These are phyloP conservation scores for Hypoxylon sp. DNA, from an alignment of 2,329 filamentous ascomycete genomes.

Conservation along the genomic window DNA sequence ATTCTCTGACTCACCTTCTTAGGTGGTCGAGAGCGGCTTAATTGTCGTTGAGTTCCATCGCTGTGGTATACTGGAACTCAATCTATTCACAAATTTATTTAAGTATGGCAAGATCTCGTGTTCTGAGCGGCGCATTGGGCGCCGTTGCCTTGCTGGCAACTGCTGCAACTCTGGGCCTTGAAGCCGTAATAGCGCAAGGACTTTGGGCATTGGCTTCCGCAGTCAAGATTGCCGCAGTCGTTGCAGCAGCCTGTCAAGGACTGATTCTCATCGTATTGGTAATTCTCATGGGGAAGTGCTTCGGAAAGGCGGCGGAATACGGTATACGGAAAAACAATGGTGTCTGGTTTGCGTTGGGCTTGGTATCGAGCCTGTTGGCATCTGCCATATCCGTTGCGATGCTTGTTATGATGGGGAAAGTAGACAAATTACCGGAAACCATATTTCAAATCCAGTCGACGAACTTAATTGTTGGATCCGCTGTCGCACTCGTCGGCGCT, in stretches of 20 bases:
- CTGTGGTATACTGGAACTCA: slow-evolving; percentile 9
- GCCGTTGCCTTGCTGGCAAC: slow-evolving; percentile 56
- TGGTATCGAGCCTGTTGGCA: slow-evolving; percentile 58
- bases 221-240: slow-evolving; percentile 54
- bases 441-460: slow-evolving; percentile 52
- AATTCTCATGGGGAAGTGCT: slow-evolving; percentile 51
- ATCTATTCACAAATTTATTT: slow-evolving; percentile 24
- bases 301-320: slow-evolving; percentile 44
- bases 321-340: slow-evolving; percentile 47
- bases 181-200: slow-evolving; percentile 56
- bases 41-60: slow-evolving; percentile 4
- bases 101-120: slow-evolving; percentile 53
- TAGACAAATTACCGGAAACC: slow-evolving; percentile 46
- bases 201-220: slow-evolving; percentile 48
- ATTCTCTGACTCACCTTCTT: slow-evolving; percentile 21
- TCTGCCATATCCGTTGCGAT: slow-evolving; percentile 59
- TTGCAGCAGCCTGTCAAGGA: slow-evolving; percentile 56
- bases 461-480: slow-evolving; percentile 59
- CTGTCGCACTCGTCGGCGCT: slow-evolving; percentile 60
- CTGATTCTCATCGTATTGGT: slow-evolving; percentile 54
- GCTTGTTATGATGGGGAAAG: slow-evolving; percentile 57
- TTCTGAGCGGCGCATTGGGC: slow-evolving; percentile 55
- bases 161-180: slow-evolving; percentile 55
- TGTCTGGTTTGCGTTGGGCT: slow-evolving; percentile 52
- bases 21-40: slow-evolving; percentile 4